Evolutionary conservation across 1,284 basidiomycete genomes (phyloP).

Genomic region (Tylopilus sp.): DNA sequence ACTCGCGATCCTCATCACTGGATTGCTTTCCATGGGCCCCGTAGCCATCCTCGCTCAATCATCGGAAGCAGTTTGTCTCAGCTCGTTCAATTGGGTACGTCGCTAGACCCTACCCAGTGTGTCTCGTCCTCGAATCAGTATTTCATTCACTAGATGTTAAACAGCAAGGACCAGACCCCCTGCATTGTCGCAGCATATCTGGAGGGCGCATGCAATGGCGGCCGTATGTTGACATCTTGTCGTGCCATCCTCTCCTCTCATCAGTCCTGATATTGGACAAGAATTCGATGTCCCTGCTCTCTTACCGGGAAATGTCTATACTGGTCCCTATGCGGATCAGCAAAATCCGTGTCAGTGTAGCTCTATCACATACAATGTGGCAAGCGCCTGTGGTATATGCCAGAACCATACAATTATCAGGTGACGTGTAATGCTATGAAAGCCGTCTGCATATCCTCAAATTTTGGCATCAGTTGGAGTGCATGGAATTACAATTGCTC

Average conservation of each 20-base stretch:
- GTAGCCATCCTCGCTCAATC: constrained; percentile 19
- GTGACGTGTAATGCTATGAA: constrained; percentile 8
- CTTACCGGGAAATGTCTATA: constrained; percentile 13
- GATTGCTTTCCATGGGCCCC: constrained; percentile 16
- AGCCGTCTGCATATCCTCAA: neutral
- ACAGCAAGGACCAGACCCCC: constrained; percentile 33
- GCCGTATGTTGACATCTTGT: constrained; percentile 24
- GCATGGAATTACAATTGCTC: constrained; percentile 29
- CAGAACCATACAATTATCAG: constrained; percentile 25
- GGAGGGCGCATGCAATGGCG: constrained; percentile 28
- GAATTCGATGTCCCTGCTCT: constrained; percentile 24
- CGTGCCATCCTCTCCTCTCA: neutral
- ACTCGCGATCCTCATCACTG: constrained; percentile 16
- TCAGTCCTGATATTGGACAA: constrained; percentile 12
- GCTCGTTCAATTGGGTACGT: constrained; percentile 28
- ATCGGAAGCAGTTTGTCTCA: constrained; percentile 17
- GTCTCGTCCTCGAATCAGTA: neutral
- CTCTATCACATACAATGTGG: constrained; percentile 31
- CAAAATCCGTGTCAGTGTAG: constrained; percentile 33
- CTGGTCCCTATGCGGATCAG: constrained; percentile 18
- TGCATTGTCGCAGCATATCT: constrained; percentile 36
- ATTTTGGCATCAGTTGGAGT: constrained; percentile 27
- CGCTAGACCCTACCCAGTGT: neutral
- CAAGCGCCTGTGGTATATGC: constrained; percentile 36
- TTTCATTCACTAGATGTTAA: constrained; percentile 29